phyloP scores from a whole-genome alignment of 169 alveolate genomes.

The Plasmodium yoelii region DNA sequence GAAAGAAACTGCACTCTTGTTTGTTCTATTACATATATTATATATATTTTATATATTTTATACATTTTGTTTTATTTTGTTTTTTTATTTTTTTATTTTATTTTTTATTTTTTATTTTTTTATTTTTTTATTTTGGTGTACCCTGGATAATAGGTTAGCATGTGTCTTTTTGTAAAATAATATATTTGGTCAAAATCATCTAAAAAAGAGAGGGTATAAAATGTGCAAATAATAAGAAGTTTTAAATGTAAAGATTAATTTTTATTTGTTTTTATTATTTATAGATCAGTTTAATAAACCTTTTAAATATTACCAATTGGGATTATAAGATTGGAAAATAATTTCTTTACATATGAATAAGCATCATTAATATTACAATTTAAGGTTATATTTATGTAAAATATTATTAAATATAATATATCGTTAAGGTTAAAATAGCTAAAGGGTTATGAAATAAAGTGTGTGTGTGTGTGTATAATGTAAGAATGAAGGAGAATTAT shows the following conservation, averaged over 20 bases:
- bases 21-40: too few relatives aligned
- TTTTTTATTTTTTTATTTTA: background rate
- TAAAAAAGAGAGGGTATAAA: slow-evolving; percentile 3
- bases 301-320: slow-evolving; percentile 18
- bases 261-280: background rate
- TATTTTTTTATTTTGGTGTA: too few relatives aligned
- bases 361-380: slow-evolving; percentile 40
- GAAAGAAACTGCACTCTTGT: background rate
- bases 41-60: too few relatives aligned
- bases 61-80: background rate
- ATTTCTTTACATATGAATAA: slow-evolving; percentile 20
- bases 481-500: background rate
- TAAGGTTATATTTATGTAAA: slow-evolving; percentile 36
- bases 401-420: slow-evolving; percentile 34
- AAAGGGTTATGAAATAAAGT: background rate
- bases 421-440: slow-evolving; percentile 38
- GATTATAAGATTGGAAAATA: slow-evolving; percentile 29
- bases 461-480: background rate
- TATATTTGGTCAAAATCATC: slow-evolving; percentile 54
- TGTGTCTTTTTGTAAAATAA: slow-evolving; percentile 59
- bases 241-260: background rate
- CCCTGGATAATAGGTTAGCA: slow-evolving; percentile 71
- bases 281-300: too few relatives aligned
- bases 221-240: background rate
- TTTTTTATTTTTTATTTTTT: background rate